Percentiles rank a stretch among this genome's conserved stretches.
Conservation (phyloP, 2,329 filamentous ascomycete species). For the Xylariaceae sp. region DNA sequence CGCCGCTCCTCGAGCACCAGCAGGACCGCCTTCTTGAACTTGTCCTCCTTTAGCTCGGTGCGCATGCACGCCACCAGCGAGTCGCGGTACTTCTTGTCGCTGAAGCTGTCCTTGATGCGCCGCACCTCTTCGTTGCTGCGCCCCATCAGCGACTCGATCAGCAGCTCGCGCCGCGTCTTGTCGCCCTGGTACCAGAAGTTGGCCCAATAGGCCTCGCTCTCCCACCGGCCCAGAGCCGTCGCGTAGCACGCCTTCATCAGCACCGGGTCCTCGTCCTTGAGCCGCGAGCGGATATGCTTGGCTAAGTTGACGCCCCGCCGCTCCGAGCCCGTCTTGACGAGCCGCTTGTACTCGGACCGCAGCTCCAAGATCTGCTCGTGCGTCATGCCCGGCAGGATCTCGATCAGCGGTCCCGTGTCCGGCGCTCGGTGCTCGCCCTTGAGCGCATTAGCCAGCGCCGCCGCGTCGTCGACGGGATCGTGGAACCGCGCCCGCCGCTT, state of each 20-base stretch:
- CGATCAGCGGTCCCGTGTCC: slow-evolving; percentile 65
- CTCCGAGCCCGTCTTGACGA: slow-evolving; percentile 69
- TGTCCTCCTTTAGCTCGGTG: slow-evolving; percentile 87
- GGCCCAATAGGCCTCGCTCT: slow-evolving; percentile 93
- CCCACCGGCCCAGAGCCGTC: slow-evolving; percentile 81
- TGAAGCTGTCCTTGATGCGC: slow-evolving; percentile 80
- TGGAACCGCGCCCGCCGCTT: slow-evolving; percentile 68
- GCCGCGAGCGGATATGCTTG: slow-evolving; percentile 70
- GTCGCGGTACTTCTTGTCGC: slow-evolving; percentile 85
- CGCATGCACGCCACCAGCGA: slow-evolving; percentile 79
- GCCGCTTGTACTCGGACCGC: slow-evolving; percentile 80
- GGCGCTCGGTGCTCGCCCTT: slow-evolving; percentile 53
- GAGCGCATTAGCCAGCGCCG: slow-evolving; percentile 67
- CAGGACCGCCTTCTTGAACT: slow-evolving; percentile 85
- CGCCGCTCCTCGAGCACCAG: slow-evolving; percentile 73
- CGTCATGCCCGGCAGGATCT: slow-evolving; percentile 75
- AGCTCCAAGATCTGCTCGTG: slow-evolving; percentile 85
- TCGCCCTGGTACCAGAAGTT: slow-evolving; percentile 96
- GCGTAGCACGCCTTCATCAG: slow-evolving; percentile 91
- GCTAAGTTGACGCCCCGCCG: slow-evolving; percentile 76
- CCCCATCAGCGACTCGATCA: slow-evolving; percentile 91
- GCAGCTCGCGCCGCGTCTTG: slow-evolving; percentile 73
- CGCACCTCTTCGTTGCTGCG: slow-evolving; percentile 80
- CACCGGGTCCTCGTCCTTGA: slow-evolving; percentile 65
- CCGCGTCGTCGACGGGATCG: slow-evolving; percentile 72